Evolutionary conservation across 352 stramenopile genomes (phyloP).

Genomic region (Saprolegnia parasitica): DNA sequence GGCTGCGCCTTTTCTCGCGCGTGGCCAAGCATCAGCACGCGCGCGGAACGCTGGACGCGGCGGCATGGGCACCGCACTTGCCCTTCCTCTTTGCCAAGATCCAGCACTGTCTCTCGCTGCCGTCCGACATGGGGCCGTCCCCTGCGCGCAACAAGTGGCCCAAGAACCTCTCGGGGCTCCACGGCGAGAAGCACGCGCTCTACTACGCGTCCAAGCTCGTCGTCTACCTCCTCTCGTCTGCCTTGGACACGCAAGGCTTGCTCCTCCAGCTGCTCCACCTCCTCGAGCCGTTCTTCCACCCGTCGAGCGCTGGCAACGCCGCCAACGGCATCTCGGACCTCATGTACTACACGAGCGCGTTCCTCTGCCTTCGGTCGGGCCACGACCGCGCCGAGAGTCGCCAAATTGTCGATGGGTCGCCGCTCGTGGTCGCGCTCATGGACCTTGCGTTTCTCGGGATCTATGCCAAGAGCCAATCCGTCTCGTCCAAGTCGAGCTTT

Average conservation of each 20-base stretch:
- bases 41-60: constrained; percentile 22
- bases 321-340: constrained; percentile 49
- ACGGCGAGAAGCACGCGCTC: constrained; percentile 54
- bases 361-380: constrained; percentile 48
- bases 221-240: constrained; percentile 42
- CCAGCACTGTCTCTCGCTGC: constrained; percentile 51
- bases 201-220: constrained; percentile 52
- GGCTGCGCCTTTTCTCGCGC: constrained; percentile 68
- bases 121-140: constrained; percentile 56
- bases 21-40: constrained; percentile 45
- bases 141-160: constrained; percentile 63
- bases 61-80: constrained; percentile 37
- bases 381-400: constrained; percentile 38
- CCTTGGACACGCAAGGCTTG: constrained; percentile 38
- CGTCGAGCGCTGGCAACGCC: constrained; percentile 59
- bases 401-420: background rate
- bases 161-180: constrained; percentile 42
- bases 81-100: constrained; percentile 67
- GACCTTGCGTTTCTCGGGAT: constrained; percentile 60
- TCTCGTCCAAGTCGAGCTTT: constrained; percentile 65
- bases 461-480: constrained; percentile 62
- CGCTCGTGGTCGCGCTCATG: constrained; percentile 46
- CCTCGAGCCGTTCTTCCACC: constrained; percentile 67
- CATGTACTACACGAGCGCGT: constrained; percentile 50
- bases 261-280: constrained; percentile 53